Base-by-base conservation (phyloP, 495 filamentous ascomycete genomes). In the Neurospora sublineolata region DNA sequence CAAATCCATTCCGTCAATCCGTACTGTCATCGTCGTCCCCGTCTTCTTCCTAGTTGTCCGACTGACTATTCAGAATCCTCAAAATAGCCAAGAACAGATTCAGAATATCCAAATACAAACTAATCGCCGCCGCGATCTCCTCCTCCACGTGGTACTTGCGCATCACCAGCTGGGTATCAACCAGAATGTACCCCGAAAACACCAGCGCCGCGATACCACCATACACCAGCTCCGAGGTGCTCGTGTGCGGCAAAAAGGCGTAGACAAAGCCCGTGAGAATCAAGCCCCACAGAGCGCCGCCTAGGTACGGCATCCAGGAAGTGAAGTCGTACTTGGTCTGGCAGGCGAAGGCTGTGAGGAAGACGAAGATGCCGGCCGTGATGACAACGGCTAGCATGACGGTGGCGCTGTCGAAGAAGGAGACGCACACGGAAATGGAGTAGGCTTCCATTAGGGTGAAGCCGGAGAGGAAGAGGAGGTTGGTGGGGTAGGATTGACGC, bases 281-380 rank as follows among this genome's bases (percentile, higher is more conserved):
- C 71, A 97, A 80, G 37, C 92, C 89, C 94, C 94, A 97, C 11
- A 99, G 86, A 0, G 83, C 89, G 70, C 94, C 93, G 78, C 96
- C 96, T 11, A 99, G 87, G 78, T 97, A 98, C 36, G 94, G 94
- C 86, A 94, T 93, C 96, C 93, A 97, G 68, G 86, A 87, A 0
- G 94, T 97, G 82, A 99, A 98, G 85, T 99, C 96, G 80, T 98
- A 98, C 79, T 97, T 97, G 68, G 92, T 93, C 82, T 99, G 95
- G 88, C 94, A 96, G 37, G 95, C 95, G 80, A 98, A 99, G 12
- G 95, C 80, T 0, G 94, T 98, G 58, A 99, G 86, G 60, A 91
- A 94, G 60, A 97, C 83, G 82, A 99, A 99, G 79, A 99, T 93
- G 67, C 91, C 94, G 5, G 92, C 88, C 0, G 95, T 99, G 60